These are phyloP conservation scores for Ocimum tenuiflorum DNA, from an alignment of 257 asterid species.

Conservation along the genomic window DNA sequence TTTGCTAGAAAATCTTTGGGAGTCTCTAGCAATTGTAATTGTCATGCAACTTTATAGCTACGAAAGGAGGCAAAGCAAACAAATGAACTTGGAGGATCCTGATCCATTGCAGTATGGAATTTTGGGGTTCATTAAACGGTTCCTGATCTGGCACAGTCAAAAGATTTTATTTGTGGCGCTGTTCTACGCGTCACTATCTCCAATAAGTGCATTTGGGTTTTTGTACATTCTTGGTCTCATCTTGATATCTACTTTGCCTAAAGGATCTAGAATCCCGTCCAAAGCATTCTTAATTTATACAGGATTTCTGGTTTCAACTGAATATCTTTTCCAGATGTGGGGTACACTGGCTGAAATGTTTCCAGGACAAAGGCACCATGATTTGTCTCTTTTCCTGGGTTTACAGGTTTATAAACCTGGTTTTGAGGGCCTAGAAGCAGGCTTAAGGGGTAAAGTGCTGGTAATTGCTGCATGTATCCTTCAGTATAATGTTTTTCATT, in stretches of 20 bases:
- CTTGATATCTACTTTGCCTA: slow-evolving; percentile 61
- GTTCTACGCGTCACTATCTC: slow-evolving; percentile 86
- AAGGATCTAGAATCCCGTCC: slow-evolving; percentile 80
- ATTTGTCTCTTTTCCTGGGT: slow-evolving; percentile 67
- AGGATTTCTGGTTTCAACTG: slow-evolving; percentile 62
- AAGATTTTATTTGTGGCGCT: slow-evolving; percentile 65
- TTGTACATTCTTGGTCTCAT: slow-evolving; percentile 79
- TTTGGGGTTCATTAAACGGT: slow-evolving; percentile 68
- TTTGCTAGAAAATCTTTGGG: slow-evolving; percentile 73
- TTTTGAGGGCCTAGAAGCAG: slow-evolving; percentile 86
- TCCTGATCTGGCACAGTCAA: slow-evolving; percentile 90
- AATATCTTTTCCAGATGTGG: slow-evolving; percentile 96
- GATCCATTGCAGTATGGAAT: slow-evolving; percentile 60
- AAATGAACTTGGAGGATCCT: slow-evolving; percentile 43
- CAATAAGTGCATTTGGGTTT: slow-evolving; percentile 80
- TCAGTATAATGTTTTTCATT: slow-evolving; percentile 80
- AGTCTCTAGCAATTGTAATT: slow-evolving; percentile 77
- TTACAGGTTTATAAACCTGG: slow-evolving; percentile 58
- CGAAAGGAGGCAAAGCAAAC: slow-evolving; percentile 92
- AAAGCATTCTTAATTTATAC: slow-evolving; percentile 73
- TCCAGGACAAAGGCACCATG: slow-evolving; percentile 79
- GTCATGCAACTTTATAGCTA: slow-evolving; percentile 99
- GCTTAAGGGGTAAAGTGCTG: slow-evolving; percentile 82
- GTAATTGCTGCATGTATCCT: slow-evolving; percentile 88
- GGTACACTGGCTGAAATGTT: slow-evolving; percentile 78